Conservation (phyloP, 805 yeast species). For the Sungouiozyma ichnusensis region DNA sequence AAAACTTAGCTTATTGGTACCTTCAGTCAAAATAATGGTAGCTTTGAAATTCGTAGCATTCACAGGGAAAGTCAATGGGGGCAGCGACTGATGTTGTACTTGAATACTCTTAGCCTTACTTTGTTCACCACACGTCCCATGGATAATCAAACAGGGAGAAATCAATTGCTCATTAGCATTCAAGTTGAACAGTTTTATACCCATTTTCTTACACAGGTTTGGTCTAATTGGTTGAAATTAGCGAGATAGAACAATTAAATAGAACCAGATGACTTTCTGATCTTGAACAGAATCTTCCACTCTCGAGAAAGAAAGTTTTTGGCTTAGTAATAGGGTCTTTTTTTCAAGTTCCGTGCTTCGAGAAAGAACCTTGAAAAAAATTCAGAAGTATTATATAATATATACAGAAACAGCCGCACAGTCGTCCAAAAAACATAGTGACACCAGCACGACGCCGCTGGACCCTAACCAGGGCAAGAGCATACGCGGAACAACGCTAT, state of each 20-base stretch:
- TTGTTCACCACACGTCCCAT: conserved; percentile 33
- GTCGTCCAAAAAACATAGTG: not conserved
- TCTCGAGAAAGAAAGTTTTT: no score
- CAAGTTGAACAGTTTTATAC: conserved; percentile 28
- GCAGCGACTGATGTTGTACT: conserved; percentile 35
- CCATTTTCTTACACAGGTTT: conserved; percentile 3
- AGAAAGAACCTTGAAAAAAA: not conserved
- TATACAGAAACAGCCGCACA: not conserved
- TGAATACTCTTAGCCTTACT: conserved; percentile 31
- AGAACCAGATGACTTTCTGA: no score
- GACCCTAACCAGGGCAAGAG: no score
- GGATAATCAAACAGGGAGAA: conserved; percentile 40
- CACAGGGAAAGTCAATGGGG: conserved; percentile 63
- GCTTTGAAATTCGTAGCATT: conserved; percentile 66
- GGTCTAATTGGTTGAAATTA: no score
- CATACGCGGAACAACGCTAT: no score
- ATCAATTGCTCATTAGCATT: conserved; percentile 30
- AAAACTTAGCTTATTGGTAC: conserved; percentile 49
- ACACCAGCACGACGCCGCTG: no score
- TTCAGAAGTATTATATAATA: not conserved
- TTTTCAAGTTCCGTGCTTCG: not conserved
- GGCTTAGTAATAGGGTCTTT: not conserved
- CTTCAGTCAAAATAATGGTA: conserved; percentile 56
- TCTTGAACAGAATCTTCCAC: no score
- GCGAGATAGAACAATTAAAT: not conserved